These are phyloP conservation scores for Synchytrium microbalum DNA, from an alignment of 371 early-diverging fungal species.

Conservation along the genomic window DNA sequence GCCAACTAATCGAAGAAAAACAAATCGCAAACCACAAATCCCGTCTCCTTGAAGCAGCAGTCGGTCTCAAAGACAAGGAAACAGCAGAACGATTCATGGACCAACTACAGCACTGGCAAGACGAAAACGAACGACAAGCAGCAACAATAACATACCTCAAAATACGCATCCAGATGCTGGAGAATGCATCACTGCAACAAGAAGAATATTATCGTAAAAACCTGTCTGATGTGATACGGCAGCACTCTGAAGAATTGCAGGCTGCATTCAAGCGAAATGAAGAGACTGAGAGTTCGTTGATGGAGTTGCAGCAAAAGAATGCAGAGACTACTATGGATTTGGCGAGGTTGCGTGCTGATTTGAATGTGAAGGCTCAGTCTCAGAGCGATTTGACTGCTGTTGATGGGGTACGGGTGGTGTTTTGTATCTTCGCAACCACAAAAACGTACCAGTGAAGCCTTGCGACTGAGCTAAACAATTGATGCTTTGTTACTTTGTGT, in stretches of 20 bases:
- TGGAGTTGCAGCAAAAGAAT: conserved; percentile 31
- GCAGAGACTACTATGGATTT: conserved; percentile 28
- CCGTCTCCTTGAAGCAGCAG: conserved; percentile 36
- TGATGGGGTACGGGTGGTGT: too few species aligned
- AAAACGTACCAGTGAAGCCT: conserved; percentile 12
- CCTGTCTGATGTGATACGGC: conserved; percentile 34
- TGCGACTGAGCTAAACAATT: conserved; percentile 10
- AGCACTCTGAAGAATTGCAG: conserved; percentile 40
- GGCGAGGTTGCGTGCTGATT: conserved; percentile 20
- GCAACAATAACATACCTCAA: conserved; percentile 37
- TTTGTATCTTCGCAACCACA: conserved; percentile 5
- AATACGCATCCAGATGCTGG: conserved; percentile 26
- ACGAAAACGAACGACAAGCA: conserved; percentile 36
- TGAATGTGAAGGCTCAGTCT: background rate
- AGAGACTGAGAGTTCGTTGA: conserved; percentile 38
- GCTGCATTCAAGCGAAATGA: conserved; percentile 35
- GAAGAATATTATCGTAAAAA: conserved; percentile 42
- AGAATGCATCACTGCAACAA: conserved; percentile 24
- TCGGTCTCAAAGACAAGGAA: conserved; percentile 30
- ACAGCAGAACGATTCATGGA: conserved; percentile 30
- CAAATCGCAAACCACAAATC: conserved; percentile 37
- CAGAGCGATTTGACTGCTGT: too few species aligned
- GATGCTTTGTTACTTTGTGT: too few species aligned
- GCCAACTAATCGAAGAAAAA: conserved; percentile 42
- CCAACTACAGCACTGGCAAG: conserved; percentile 39